Evolutionary conservation across 331 rosid species (phyloP).

Genomic region (Stylosanthes scabra): DNA sequence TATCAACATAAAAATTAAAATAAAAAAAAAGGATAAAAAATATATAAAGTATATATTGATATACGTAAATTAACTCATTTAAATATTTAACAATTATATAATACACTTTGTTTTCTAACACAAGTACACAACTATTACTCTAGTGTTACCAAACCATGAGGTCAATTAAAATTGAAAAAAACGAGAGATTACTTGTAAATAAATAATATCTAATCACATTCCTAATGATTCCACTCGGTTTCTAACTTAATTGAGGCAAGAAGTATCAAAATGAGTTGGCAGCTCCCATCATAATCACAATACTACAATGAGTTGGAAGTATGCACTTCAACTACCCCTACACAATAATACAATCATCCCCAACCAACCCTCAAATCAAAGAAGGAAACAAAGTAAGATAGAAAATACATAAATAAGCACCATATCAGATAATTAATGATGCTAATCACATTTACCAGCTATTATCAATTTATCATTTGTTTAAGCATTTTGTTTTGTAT

Average conservation of each 20-base stretch:
- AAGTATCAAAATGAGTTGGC: constrained; percentile 4
- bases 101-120: neutral
- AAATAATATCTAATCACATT: no score
- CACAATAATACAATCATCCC: neutral
- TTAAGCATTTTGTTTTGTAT: constrained; percentile 7
- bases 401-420: constrained; percentile 15
- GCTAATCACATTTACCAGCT: constrained; percentile 4
- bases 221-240: neutral
- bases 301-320: constrained; percentile 33
- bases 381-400: neutral
- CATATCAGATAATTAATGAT: neutral
- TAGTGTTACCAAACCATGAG: neutral
- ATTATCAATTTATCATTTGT: neutral
- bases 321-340: constrained; percentile 36
- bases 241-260: neutral
- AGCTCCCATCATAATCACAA: neutral
- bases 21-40: no score
- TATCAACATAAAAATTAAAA: no score
- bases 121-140: neutral
- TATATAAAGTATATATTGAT: no score
- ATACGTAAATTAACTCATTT: neutral
- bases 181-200: constrained; percentile 1
- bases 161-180: constrained; percentile 11
- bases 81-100: constrained; percentile 1
- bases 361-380: neutral